Percentiles rank a stretch among this genome's conserved stretches.
phyloP scores from a whole-genome alignment of 768 basidiomycete species.

The Lactifluus volemus region DNA sequence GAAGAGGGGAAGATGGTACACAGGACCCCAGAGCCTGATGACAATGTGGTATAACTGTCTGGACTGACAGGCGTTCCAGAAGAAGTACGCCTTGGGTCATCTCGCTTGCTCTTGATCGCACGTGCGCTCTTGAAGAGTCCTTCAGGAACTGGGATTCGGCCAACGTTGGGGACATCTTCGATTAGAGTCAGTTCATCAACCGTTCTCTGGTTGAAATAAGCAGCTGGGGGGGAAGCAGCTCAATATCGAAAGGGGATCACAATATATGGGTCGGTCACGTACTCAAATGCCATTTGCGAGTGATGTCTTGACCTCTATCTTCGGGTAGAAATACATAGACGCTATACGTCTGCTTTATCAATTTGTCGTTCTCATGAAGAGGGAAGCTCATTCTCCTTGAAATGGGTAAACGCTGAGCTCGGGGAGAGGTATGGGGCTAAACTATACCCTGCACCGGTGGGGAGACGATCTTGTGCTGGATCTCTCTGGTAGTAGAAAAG shows the following conservation, averaged over 20 bases:
- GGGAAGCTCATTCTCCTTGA: conserved; percentile 33
- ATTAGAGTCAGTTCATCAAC: conserved; percentile 64
- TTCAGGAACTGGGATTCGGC: conserved; percentile 55
- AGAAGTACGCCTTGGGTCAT: conserved; percentile 13
- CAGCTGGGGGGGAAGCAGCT: conserved; percentile 38
- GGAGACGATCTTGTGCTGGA: conserved; percentile 21
- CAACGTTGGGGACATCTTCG: conserved; percentile 53
- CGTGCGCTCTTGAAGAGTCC: conserved; percentile 50
- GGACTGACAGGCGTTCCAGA: not conserved
- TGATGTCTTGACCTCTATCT: conserved; percentile 22
- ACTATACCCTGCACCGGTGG: conserved; percentile 17
- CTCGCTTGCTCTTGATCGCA: conserved; percentile 16
- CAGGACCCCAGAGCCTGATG: conserved; percentile 13
- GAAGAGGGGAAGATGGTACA: conserved; percentile 20
- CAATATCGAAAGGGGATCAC: conserved; percentile 10
- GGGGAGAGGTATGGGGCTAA: not conserved
- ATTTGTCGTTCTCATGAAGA: conserved; percentile 28
- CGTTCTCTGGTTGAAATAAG: conserved; percentile 73
- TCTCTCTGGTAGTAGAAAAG: conserved; percentile 67
- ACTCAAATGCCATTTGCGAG: conserved; percentile 80
- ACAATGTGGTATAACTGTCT: conserved; percentile 5
- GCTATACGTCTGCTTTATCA: conserved; percentile 81
- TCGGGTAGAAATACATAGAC: conserved; percentile 52
- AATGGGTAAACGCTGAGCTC: not conserved
- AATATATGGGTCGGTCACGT: conserved; percentile 24